Conservation (phyloP, 306 rosid genomes). For the Sesbania bispinosa region DNA sequence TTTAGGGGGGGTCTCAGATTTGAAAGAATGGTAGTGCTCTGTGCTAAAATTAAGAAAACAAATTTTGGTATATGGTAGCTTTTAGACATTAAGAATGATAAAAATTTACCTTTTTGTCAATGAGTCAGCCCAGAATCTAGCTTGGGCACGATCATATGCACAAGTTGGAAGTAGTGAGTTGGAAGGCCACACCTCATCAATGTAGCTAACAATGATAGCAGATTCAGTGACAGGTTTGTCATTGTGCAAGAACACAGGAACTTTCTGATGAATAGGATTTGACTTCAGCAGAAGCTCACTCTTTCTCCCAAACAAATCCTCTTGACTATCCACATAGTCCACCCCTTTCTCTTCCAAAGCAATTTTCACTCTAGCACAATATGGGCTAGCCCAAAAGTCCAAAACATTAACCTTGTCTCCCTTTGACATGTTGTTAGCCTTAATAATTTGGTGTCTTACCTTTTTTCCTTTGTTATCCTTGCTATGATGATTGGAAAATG, state of each 20-base stretch:
- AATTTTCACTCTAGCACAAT: conserved; percentile 52
- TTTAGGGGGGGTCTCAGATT: neutral
- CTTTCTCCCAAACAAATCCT: conserved; percentile 63
- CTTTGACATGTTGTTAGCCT: conserved; percentile 43
- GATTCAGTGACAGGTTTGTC: conserved; percentile 52
- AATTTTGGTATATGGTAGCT: neutral
- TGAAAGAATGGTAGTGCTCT: neutral
- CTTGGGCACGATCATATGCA: conserved; percentile 54
- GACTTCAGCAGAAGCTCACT: conserved; percentile 55
- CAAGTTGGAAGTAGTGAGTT: conserved; percentile 50
- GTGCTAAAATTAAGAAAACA: neutral
- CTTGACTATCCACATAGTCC: conserved; percentile 31
- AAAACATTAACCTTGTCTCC: conserved; percentile 39
- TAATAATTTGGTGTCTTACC: neutral
- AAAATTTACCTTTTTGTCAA: conserved; percentile 58
- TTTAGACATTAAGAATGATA: neutral
- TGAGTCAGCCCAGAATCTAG: conserved; percentile 61
- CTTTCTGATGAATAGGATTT: conserved; percentile 60
- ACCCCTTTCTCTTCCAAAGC: conserved; percentile 62
- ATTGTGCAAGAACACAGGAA: conserved; percentile 60
- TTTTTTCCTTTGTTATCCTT: neutral
- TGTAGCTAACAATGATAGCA: conserved; percentile 40
- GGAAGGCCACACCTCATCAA: conserved; percentile 56
- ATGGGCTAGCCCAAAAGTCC: conserved; percentile 60
- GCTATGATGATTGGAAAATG: conserved; percentile 8